Base-by-base conservation (phyloP, 805 yeast genomes). In the Candida caryicola region DNA sequence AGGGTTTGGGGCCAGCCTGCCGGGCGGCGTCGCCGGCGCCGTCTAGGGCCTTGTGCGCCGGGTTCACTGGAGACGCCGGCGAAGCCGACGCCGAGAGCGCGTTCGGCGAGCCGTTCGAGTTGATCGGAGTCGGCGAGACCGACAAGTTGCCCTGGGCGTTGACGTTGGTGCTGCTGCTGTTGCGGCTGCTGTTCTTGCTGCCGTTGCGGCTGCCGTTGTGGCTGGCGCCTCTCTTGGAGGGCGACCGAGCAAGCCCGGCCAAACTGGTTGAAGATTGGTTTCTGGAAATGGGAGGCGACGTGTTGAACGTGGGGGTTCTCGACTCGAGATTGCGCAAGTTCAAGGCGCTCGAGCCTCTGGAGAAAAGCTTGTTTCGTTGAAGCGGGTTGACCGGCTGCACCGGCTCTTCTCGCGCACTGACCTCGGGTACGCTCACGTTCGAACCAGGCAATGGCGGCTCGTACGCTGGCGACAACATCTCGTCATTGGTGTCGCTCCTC, bases 381-480 rank as follows among this genome's bases (percentile, higher is more conserved):
- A 29, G 39, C 4, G 17, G 23, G 17, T 33, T 34, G 9, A 40
- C 12, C 10, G 31, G 32, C 16, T 36, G 30, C 33, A 34, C 26
- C 29, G 54, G 63, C 31, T 64, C 71, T 29, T 50, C 54, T 15
- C 57, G 49, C 26, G 51, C 49, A 29, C 40, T 45, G 23, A 54
- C 52, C 34, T 65, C 70, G 4, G 45, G 47, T 14, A 66, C 42
- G 38, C 64, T 59, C 19, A 66, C 56, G 35, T 56, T 49, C 2
- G 77, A 68, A 2, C 70, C 71, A 3, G 69, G 69, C 12, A 62
- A 49, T 3, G 77, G 76, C 5, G 79, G 81, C 44, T 66, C 71
- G 57, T 88, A 89, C 2, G 76, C 74, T 0, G 97, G 97, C 2
- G 96, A 81, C 17, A 82, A 61, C 36, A 75, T 78, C 3, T 66